Evolutionary conservation across 202 grass and related monocot species (phyloP).

Genomic region (Musa balbisiana): DNA sequence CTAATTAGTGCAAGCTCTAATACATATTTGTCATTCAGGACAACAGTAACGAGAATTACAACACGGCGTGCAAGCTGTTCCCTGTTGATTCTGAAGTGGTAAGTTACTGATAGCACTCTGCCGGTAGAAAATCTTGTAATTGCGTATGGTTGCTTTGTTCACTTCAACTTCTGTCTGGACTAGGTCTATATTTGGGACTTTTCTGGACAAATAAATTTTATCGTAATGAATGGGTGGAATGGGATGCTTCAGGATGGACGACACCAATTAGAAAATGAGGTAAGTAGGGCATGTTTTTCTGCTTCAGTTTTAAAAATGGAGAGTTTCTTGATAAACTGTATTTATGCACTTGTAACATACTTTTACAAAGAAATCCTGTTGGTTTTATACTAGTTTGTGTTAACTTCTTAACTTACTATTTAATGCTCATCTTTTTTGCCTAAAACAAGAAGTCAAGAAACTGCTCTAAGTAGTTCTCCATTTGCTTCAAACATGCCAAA

Average conservation of each 20-base stretch:
- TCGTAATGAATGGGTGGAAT: constrained; percentile 97
- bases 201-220: constrained; percentile 84
- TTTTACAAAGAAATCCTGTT: background rate
- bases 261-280: constrained; percentile 62
- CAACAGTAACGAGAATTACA: constrained; percentile 74
- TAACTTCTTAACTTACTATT: background rate
- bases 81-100: constrained; percentile 65
- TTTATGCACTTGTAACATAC: background rate
- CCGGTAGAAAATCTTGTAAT: constrained; percentile 26
- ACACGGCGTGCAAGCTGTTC: constrained; percentile 79
- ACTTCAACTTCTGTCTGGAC: constrained; percentile 42
- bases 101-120: constrained; percentile 39
- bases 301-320: background rate
- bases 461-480: background rate
- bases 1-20: background rate
- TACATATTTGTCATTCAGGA: constrained; percentile 48
- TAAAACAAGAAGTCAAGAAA: background rate
- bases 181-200: constrained; percentile 99
- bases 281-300: constrained; percentile 17
- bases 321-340: background rate
- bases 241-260: constrained; percentile 45
- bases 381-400: background rate
- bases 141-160: constrained; percentile 27
- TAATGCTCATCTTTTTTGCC: background rate
- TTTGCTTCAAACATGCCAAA: background rate